phyloP scores from a whole-genome alignment of 2,329 filamentous ascomycete genomes.

The Alternaria ventricosa region DNA sequence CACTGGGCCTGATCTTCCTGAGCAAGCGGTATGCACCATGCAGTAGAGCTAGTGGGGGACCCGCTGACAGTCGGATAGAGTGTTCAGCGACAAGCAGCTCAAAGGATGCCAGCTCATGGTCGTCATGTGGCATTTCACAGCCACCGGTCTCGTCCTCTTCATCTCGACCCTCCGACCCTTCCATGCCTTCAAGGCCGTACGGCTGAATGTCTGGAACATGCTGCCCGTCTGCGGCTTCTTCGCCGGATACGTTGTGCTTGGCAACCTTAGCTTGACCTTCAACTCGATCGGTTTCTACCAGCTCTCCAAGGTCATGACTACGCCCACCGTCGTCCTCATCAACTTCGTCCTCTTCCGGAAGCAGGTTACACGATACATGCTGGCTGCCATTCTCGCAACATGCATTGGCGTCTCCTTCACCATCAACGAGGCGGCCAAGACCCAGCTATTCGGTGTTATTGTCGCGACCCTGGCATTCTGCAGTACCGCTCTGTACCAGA shows the following conservation, averaged over 20 bases:
- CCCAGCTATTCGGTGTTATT: slow-evolving; percentile 51
- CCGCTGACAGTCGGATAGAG: slow-evolving; percentile 43
- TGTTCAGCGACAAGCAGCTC: slow-evolving; percentile 54
- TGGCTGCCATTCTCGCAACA: slow-evolving; percentile 51
- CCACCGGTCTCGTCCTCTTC: slow-evolving; percentile 53
- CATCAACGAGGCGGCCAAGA: slow-evolving; percentile 51
- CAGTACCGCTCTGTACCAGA: slow-evolving; percentile 56
- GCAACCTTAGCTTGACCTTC: slow-evolving; percentile 55
- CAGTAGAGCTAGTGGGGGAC: neutral
- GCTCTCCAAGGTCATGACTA: slow-evolving; percentile 58
- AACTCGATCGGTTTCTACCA: slow-evolving; percentile 58
- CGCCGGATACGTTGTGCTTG: slow-evolving; percentile 55
- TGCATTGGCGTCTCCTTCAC: slow-evolving; percentile 55
- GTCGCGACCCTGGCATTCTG: slow-evolving; percentile 54
- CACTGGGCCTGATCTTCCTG: slow-evolving; percentile 53
- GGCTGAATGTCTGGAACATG: slow-evolving; percentile 53
- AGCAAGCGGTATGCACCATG: slow-evolving; percentile 51
- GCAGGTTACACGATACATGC: slow-evolving; percentile 50
- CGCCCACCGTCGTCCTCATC: slow-evolving; percentile 54
- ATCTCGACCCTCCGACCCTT: slow-evolving; percentile 52
- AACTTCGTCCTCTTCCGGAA: slow-evolving; percentile 55
- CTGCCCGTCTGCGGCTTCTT: slow-evolving; percentile 56
- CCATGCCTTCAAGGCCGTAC: slow-evolving; percentile 54
- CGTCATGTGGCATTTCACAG: slow-evolving; percentile 57
- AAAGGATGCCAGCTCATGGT: slow-evolving; percentile 55